Evolutionary conservation across 768 basidiomycete species (phyloP).

Genomic region (Mycena latifolia): DNA sequence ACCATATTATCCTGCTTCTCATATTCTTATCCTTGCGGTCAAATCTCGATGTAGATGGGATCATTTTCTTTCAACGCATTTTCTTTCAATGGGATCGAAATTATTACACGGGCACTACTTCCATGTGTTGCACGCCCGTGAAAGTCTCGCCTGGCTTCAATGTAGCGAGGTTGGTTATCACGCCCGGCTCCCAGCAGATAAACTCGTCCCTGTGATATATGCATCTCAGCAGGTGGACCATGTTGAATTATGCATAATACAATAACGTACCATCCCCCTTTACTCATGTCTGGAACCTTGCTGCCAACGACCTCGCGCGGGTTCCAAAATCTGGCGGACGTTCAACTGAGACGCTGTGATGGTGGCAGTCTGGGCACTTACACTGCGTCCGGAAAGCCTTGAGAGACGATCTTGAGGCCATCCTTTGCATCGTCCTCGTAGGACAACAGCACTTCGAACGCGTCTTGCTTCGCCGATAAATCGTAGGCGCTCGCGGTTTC

Average conservation of each 20-base stretch:
- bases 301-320: slow-evolving; percentile 4
- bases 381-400: slow-evolving; percentile 4
- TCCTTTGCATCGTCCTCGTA: slow-evolving; percentile 1
- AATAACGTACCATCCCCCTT: slow-evolving; percentile 2
- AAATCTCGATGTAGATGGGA: too few species aligned
- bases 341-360: too few species aligned
- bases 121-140: slow-evolving; percentile 9
- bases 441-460: background rate
- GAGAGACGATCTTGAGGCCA: background rate
- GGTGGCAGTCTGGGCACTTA: too few species aligned
- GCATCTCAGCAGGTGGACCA: background rate
- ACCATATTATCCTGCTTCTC: too few species aligned
- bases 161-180: background rate
- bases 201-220: slow-evolving; percentile 11
- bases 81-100: too few species aligned
- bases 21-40: too few species aligned
- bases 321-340: background rate
- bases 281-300: background rate
- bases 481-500: slow-evolving; percentile 11
- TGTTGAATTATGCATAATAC: background rate
- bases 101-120: background rate
- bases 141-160: slow-evolving; percentile 3
- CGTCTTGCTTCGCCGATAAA: background rate
- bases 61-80: too few species aligned
- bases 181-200: slow-evolving; percentile 7